A percentile compares a stretch with the other conserved stretches of the same genome.
Evolutionary conservation across 192 early-diverging fungal species (phyloP).

Genomic region (Neocallimastix lanati): DNA sequence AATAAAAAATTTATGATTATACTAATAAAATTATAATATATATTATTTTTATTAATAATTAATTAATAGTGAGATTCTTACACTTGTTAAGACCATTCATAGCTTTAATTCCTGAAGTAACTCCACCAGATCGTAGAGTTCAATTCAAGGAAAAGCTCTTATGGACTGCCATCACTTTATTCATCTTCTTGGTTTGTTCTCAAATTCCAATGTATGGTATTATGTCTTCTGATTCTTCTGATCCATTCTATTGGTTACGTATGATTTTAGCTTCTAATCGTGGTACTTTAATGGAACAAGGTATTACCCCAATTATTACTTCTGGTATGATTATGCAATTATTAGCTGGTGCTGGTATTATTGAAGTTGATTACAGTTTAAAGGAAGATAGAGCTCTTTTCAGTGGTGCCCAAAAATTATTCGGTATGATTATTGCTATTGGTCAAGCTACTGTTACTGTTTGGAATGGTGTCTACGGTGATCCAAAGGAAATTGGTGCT

Average conservation of each 20-base stretch:
- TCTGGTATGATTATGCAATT: conserved; percentile 99
- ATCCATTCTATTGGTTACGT: conserved; percentile 98
- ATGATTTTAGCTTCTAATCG: conserved; percentile 98
- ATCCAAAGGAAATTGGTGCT: conserved; percentile 85
- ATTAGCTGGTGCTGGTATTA: conserved; percentile 91
- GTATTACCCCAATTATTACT: conserved; percentile 98
- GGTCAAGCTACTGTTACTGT: conserved; percentile 97
- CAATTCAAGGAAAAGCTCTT: conserved; percentile 96
- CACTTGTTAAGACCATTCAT: conserved; percentile 95
- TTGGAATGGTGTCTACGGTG: conserved; percentile 93
- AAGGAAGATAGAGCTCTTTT: conserved; percentile 98
- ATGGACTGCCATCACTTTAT: conserved; percentile 98
- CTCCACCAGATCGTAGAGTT: conserved; percentile 90
- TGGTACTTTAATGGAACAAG: conserved; percentile 99
- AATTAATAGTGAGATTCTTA: conserved; percentile 65
- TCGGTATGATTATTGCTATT: conserved; percentile 88
- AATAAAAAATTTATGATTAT: too few species aligned
- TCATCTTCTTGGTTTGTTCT: conserved; percentile 98
- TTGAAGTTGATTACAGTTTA: conserved; percentile 95
- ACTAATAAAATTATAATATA: too few species aligned
- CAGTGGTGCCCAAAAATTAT: conserved; percentile 88
- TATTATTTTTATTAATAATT: too few species aligned
- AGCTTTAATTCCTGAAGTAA: conserved; percentile 93
- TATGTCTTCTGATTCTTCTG: conserved; percentile 98
- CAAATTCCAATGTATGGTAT: conserved; percentile 99